Base-by-base conservation (phyloP, 352 stramenopile species). In the Globisporangium acanthophoron region DNA sequence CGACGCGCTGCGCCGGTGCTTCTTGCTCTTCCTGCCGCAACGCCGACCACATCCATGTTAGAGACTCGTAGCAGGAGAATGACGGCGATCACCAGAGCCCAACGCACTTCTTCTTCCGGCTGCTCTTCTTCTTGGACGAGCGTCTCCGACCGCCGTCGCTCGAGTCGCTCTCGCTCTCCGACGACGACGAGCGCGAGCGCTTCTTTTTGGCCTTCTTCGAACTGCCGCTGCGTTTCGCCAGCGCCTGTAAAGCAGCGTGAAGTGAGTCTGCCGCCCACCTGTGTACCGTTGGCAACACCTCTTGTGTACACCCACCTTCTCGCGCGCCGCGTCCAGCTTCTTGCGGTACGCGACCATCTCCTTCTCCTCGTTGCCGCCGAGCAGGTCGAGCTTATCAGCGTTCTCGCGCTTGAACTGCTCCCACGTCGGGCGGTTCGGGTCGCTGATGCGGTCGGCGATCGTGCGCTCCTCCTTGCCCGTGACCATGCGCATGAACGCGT, bases 401-500 rank as follows among this genome's bases (percentile, higher is more conserved):
- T 98, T 98, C 59, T 98, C 90, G 64, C 96, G 96, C 71, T 98
- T 98, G 74, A 96, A 98, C 56, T 98, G 88, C 67, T 98, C 94
- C 94, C 94, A 98, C 40, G 92, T 98, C 27, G 94, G 94, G 43
- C 94, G 84, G 62, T 97, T 98, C 56, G 84, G 79, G 70, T 98
- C 94, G 53, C 82, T 92, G 41, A 98, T 87, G 59, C 94, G 93
- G 61, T 98, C 88, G 0, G 88, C 86, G 60, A 98, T 98, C 18
- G 90, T 97, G 63, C 92, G 84, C 68, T 98, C 90, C 53, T 96
- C 89, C 64, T 96, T 91, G 20, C 92, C 94, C 18, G 90, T 93
- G 71, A 98, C 73, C 69, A 98, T 83, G 58, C 94, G 81, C 80
- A 97, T 94, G 47, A 98, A 93, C 39, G 92, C 90, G 52, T 97